Percentiles rank a stretch among this genome's conserved stretches.
Evolutionary conservation across 257 asterid species (phyloP).

Genomic region (Rehmannia glutinosa): DNA sequence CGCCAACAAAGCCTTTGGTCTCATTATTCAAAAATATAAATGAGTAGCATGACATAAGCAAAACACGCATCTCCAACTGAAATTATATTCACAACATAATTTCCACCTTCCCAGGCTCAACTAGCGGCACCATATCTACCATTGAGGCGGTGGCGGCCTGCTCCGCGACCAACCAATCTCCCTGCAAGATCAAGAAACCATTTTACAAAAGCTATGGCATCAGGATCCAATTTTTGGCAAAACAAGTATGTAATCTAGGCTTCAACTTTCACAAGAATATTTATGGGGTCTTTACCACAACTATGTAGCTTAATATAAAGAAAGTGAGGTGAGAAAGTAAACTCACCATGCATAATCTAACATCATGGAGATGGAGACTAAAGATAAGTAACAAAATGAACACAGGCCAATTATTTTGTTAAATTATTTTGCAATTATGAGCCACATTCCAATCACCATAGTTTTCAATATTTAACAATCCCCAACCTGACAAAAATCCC

Average conservation of each 20-base stretch:
- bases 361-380: slow-evolving; percentile 23
- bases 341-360: slow-evolving; percentile 39
- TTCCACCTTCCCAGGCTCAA: slow-evolving; percentile 49
- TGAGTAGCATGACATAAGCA: too few species aligned
- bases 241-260: not conserved
- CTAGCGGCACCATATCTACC: slow-evolving; percentile 63
- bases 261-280: not conserved
- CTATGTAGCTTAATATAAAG: too few species aligned
- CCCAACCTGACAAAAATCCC: not conserved
- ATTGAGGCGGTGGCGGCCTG: too few species aligned
- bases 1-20: too few species aligned
- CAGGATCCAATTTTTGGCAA: not conserved
- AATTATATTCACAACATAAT: slow-evolving; percentile 49
- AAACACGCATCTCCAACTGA: too few species aligned
- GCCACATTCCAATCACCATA: not conserved
- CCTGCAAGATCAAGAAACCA: slow-evolving; percentile 33
- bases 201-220: not conserved
- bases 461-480: not conserved
- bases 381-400: slow-evolving; percentile 34
- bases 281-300: slow-evolving; percentile 28
- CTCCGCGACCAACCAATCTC: slow-evolving; percentile 9
- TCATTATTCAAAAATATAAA: too few species aligned
- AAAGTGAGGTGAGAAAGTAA: not conserved
- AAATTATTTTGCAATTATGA: too few species aligned
- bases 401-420: slow-evolving; percentile 29